A percentile compares a stretch with the other conserved stretches of the same genome.
Evolutionary conservation across 116 monocot genomes (phyloP).

Genomic region (Iris pallida): DNA sequence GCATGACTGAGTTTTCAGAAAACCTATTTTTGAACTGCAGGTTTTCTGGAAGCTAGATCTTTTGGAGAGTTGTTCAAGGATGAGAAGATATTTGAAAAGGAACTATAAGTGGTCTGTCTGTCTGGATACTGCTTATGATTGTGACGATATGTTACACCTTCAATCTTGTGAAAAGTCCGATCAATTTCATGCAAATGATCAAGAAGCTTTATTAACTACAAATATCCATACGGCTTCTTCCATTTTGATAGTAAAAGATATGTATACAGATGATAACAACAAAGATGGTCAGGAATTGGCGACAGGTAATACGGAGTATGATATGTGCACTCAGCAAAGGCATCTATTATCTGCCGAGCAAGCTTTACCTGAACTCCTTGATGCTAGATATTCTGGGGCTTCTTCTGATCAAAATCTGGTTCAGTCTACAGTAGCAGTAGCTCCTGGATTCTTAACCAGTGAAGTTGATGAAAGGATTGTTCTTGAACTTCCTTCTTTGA

Average conservation of each 20-base stretch:
- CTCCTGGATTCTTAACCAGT: slow-evolving; percentile 53
- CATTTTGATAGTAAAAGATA: slow-evolving; percentile 55
- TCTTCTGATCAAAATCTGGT: slow-evolving; percentile 49
- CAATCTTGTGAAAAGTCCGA: slow-evolving; percentile 27
- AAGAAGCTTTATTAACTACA: slow-evolving; percentile 28
- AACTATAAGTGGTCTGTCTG: slow-evolving; percentile 64
- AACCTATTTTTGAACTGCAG: slow-evolving; percentile 28
- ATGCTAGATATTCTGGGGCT: slow-evolving; percentile 29
- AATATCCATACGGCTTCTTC: slow-evolving; percentile 41
- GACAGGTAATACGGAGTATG: slow-evolving; percentile 29
- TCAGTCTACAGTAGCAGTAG: slow-evolving; percentile 29
- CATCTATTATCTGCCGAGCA: slow-evolving; percentile 29
- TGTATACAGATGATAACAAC: slow-evolving; percentile 39
- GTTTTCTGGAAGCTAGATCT: slow-evolving; percentile 81
- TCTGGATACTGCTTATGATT: slow-evolving; percentile 62
- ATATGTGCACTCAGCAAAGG: slow-evolving; percentile 21
- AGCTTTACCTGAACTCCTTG: slow-evolving; percentile 21
- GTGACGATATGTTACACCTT: slow-evolving; percentile 33
- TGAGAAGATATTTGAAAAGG: slow-evolving; percentile 85
- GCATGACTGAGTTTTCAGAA: neutral
- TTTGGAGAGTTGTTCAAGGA: slow-evolving; percentile 75
- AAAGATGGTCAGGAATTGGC: slow-evolving; percentile 50
- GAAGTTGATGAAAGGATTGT: slow-evolving; percentile 88
- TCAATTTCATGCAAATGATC: slow-evolving; percentile 18
- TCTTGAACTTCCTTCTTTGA: slow-evolving; percentile 70